phyloP scores from a whole-genome alignment of 257 asterid genomes.

The Solanum tarijense region DNA sequence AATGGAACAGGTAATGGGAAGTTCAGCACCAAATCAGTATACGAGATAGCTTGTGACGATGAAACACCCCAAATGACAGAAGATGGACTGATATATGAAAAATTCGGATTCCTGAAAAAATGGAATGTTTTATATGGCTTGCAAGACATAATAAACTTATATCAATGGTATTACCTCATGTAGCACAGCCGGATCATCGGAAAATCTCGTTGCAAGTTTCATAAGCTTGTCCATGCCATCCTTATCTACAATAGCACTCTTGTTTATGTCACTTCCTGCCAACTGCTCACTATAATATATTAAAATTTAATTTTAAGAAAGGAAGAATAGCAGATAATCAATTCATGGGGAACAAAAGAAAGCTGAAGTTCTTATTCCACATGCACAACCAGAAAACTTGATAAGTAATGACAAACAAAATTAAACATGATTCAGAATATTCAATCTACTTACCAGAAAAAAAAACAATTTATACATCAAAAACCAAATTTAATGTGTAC shows the following conservation, averaged over 20 bases:
- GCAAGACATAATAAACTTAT: neutral
- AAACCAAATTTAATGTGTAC: neutral
- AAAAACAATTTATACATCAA: neutral
- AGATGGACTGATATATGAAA: neutral
- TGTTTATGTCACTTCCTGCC: constrained; percentile 94
- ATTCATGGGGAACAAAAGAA: neutral
- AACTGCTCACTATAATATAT: constrained; percentile 33
- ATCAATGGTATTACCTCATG: constrained; percentile 50
- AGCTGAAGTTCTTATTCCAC: neutral
- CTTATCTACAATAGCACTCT: constrained; percentile 65
- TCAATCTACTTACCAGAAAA: neutral
- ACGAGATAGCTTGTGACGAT: neutral
- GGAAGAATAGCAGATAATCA: neutral
- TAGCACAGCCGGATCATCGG: constrained; percentile 64
- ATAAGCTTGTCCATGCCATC: constrained; percentile 68
- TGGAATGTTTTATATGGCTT: neutral
- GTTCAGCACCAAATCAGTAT: neutral
- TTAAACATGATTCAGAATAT: neutral
- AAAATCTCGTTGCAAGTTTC: constrained; percentile 59
- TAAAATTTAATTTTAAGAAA: neutral
- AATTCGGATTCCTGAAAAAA: neutral
- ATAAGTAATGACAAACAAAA: neutral
- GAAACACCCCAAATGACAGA: neutral
- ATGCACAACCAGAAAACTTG: neutral
- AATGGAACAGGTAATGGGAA: neutral